These are phyloP conservation scores for Leucocoprinus sp. DNA, from an alignment of 768 basidiomycete genomes.

Conservation along the genomic window DNA sequence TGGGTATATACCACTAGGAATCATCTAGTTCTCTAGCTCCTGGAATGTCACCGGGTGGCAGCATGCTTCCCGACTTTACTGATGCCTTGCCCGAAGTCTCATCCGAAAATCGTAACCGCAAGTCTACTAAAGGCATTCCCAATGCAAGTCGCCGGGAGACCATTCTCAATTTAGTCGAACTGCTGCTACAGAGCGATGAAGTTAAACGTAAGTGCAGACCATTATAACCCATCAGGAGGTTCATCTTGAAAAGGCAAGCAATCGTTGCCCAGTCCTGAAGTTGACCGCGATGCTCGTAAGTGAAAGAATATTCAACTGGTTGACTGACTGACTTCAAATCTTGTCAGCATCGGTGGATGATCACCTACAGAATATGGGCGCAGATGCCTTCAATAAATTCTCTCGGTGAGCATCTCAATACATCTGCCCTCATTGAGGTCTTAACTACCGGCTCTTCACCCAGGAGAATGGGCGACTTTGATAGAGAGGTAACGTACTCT, in stretches of 20 bases:
- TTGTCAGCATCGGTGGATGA: slow-evolving; percentile 55
- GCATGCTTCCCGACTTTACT: slow-evolving; percentile 10
- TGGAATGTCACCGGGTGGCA: slow-evolving; percentile 3
- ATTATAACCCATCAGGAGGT: neutral
- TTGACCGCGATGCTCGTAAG: slow-evolving; percentile 61
- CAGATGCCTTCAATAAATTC: slow-evolving; percentile 56
- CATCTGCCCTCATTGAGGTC: slow-evolving; percentile 7
- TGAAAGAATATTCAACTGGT: slow-evolving; percentile 15
- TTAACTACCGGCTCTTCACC: slow-evolving; percentile 1
- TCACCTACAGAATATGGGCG: slow-evolving; percentile 58
- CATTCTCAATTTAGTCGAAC: slow-evolving; percentile 42
- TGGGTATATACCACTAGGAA: too few species aligned
- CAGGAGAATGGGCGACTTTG: slow-evolving; percentile 53
- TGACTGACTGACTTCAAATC: neutral
- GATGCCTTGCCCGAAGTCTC: slow-evolving; percentile 5
- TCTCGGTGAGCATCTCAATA: slow-evolving; percentile 35
- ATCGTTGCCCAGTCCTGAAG: slow-evolving; percentile 45
- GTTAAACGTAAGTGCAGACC: slow-evolving; percentile 21
- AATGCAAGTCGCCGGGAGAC: slow-evolving; percentile 31
- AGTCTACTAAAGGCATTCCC: neutral
- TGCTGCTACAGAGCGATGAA: slow-evolving; percentile 33
- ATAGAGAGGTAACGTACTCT: slow-evolving; percentile 44
- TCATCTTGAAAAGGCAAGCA: slow-evolving; percentile 21
- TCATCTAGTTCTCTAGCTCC: too few species aligned
- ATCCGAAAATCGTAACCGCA: neutral